phyloP scores from a whole-genome alignment of 805 yeast genomes.

The Candida maesae region DNA sequence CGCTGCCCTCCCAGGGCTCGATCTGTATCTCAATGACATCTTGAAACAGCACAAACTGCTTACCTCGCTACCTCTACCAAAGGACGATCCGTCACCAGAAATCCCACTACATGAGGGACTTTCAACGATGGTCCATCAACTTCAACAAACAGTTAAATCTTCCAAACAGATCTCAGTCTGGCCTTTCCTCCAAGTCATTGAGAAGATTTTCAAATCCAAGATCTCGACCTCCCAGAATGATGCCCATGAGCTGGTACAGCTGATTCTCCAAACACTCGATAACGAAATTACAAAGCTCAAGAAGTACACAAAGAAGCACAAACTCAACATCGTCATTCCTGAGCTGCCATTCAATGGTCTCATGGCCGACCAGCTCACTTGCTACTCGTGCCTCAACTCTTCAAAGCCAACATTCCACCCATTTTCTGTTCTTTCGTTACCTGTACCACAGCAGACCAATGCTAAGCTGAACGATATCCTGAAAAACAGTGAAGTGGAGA shows the following conservation, averaged over 20 bases:
- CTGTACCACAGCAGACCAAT: conserved; percentile 54
- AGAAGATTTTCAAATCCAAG: conserved; percentile 63
- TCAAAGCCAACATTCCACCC: conserved; percentile 58
- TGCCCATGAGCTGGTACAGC: conserved; percentile 88
- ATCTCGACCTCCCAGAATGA: conserved; percentile 86
- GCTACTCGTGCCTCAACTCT: conserved; percentile 59
- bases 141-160: conserved; percentile 59
- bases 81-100: conserved; percentile 30
- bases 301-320: conserved; percentile 27
- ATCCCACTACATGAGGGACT: conserved; percentile 56
- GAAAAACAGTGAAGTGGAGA: conserved; percentile 54
- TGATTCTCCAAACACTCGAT: conserved; percentile 73
- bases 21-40: conserved; percentile 47
- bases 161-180: conserved; percentile 65
- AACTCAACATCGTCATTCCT: conserved; percentile 37
- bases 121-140: conserved; percentile 45
- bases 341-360: conserved; percentile 73
- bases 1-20: conserved; percentile 55
- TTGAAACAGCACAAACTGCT: conserved; percentile 23
- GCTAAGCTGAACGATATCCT: conserved; percentile 53
- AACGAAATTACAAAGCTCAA: conserved; percentile 51
- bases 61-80: conserved; percentile 15
- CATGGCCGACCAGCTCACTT: conserved; percentile 61
- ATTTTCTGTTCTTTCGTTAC: conserved; percentile 68
- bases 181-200: conserved; percentile 73